Evolutionary conservation across 75 land plant genomes (phyloP), one percentile per base, ranked within the genome.

Genomic region (Cunninghamia lanceolata): DNA sequence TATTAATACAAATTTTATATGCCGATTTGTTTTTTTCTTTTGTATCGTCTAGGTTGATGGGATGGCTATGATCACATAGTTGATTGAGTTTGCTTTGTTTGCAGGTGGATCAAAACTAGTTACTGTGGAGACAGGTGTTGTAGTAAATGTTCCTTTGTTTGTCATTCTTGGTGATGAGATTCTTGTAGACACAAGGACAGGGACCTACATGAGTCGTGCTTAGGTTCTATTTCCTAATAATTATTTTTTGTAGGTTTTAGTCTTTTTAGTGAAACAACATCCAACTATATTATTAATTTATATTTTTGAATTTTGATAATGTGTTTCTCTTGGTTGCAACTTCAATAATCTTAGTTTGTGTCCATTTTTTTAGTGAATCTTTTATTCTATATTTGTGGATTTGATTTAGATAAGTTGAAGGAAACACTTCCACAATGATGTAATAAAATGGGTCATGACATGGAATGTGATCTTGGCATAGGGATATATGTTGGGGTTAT

Each of bases 31-130:
- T 7, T 9, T 50, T 45, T 1, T 76, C 0, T 43, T 34, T 83
- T 83, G n/a, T 79, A 13, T 11, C n/a, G 13, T 47, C 38, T 32
- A 50, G 36, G 34, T 21, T 68, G 45, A 19, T 14, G 6, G 68
- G 14, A 15, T 32, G 34, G 16, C 25, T 43, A n/a, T 53, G 52
- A 9, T 76, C 30, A 39, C 11, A 54, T 43, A 45, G 32, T 84
- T 88, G 59, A 52, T 78, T 32, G 25, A 52, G 78, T 13, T 47
- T 30, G 81, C 85, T 42, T 82, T 19, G 42, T 84, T 79, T 79
- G 39, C 95, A 97, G 99, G 98, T 77, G 99, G 96, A 38, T 88
- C 99, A 54, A 98, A 95, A 74, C 95, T 94, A 40, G 99, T 94
- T 84, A 96, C 94, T 46, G 85, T 94, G 38, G 99, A 98, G 3